Conservation (phyloP, 192 early-diverging fungal species). For the Backusella luteola region DNA sequence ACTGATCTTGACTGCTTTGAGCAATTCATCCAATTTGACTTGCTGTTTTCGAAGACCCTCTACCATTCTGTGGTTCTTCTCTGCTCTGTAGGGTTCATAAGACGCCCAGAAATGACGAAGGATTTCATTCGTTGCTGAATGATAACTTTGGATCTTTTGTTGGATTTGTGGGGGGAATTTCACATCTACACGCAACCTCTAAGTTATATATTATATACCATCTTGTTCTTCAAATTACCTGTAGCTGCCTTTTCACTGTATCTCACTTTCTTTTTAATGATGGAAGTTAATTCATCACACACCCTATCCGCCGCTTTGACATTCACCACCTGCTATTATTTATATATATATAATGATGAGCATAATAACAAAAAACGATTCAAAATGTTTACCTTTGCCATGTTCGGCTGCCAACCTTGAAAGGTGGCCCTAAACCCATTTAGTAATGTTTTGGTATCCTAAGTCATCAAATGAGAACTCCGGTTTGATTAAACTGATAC, state of each 20-base stretch:
- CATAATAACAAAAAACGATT: too few species aligned
- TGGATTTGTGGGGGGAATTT: conserved; percentile 40
- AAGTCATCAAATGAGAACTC: not conserved
- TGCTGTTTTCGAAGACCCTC: conserved; percentile 43
- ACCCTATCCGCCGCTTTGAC: conserved; percentile 20
- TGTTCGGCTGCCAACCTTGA: conserved; percentile 26
- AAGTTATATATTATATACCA: conserved; percentile 4
- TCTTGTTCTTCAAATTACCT: conserved; percentile 12
- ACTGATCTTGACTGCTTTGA: conserved; percentile 36
- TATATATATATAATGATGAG: too few species aligned
- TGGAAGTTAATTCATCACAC: conserved; percentile 10
- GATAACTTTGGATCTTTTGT: conserved; percentile 40
- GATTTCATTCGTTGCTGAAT: conserved; percentile 53
- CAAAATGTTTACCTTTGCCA: conserved; percentile 23
- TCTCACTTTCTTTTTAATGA: conserved; percentile 11
- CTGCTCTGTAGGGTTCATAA: conserved; percentile 38
- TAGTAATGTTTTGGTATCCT: conserved; percentile 16
- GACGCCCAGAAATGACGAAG: conserved; percentile 59
- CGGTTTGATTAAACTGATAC: not conserved
- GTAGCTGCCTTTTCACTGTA: conserved; percentile 25
- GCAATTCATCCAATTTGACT: conserved; percentile 39
- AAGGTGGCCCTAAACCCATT: conserved; percentile 21
- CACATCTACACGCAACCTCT: conserved; percentile 17
- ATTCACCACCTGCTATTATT: conserved; percentile 20
- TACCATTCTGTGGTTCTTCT: conserved; percentile 50